phyloP scores from a whole-genome alignment of 148 eudicot genomes.

The Heliamphora exappendiculata region DNA sequence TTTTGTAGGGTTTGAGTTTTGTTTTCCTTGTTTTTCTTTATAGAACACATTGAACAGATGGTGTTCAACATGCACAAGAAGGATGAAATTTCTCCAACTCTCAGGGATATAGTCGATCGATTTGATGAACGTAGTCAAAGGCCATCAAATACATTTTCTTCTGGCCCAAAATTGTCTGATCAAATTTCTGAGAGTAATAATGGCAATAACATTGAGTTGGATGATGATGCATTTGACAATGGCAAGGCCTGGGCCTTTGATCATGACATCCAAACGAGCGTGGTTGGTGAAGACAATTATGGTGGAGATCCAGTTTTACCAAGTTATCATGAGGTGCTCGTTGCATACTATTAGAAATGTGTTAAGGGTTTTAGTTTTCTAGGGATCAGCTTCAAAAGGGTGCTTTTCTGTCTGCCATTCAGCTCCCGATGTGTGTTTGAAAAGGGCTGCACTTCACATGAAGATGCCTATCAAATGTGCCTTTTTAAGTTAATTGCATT shows the following conservation, averaged over 20 bases:
- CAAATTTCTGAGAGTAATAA: conserved; percentile 18
- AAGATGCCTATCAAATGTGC: too few species aligned
- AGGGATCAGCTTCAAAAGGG: not conserved
- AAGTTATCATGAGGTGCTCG: conserved; percentile 43
- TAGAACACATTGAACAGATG: conserved; percentile 73
- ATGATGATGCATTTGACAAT: conserved; percentile 34
- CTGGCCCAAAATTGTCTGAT: conserved; percentile 15
- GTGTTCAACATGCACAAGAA: conserved; percentile 31
- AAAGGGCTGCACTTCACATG: too few species aligned
- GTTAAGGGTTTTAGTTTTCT: not conserved
- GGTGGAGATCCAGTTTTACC: conserved; percentile 32
- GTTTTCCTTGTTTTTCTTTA: not conserved
- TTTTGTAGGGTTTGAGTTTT: too few species aligned
- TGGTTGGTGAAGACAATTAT: conserved; percentile 32
- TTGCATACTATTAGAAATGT: not conserved
- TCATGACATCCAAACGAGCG: conserved; percentile 45
- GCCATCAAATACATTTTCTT: conserved; percentile 29
- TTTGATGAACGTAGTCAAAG: conserved; percentile 50
- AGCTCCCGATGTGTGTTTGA: too few species aligned
- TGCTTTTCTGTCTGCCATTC: too few species aligned
- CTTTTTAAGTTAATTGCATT: too few species aligned
- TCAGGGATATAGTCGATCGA: conserved; percentile 48
- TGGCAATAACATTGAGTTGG: conserved; percentile 21
- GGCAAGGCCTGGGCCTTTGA: conserved; percentile 46
- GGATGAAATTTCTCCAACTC: conserved; percentile 69